These are phyloP conservation scores for Huntiella decipiens DNA, from an alignment of 2,329 filamentous ascomycete genomes.

Conservation along the genomic window DNA sequence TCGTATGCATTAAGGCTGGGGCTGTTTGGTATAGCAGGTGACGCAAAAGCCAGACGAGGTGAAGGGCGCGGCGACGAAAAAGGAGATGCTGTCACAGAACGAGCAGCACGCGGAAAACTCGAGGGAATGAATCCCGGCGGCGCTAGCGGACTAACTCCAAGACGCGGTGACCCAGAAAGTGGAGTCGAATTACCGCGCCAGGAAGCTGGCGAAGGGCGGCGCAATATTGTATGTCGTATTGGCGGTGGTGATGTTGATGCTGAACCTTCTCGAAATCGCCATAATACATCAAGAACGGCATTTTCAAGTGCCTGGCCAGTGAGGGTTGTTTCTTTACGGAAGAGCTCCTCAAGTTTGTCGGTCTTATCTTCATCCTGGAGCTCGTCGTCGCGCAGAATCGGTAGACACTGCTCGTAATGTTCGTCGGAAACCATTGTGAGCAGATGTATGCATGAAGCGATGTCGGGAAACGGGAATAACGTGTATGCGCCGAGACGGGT, in stretches of 20 bases:
- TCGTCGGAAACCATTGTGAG: constrained; percentile 73
- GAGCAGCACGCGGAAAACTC: constrained; percentile 57
- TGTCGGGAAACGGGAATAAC: constrained; percentile 9
- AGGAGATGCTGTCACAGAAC: constrained; percentile 62
- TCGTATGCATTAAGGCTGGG: constrained; percentile 90
- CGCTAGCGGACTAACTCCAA: constrained; percentile 64
- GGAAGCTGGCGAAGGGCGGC: constrained; percentile 76
- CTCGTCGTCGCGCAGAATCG: constrained; percentile 61
- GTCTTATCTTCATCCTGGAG: constrained; percentile 92
- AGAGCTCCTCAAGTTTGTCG: constrained; percentile 70
- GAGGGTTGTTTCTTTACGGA: constrained; percentile 60
- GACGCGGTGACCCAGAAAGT: constrained; percentile 61
- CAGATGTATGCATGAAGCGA: constrained; percentile 4
- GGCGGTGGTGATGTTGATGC: constrained; percentile 60
- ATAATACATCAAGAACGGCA: constrained; percentile 74
- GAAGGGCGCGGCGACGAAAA: constrained; percentile 90
- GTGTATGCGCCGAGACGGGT: constrained; percentile 12
- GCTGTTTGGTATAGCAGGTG: constrained; percentile 80
- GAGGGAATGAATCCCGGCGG: constrained; percentile 69
- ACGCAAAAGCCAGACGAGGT: constrained; percentile 73
- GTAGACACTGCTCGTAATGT: constrained; percentile 78
- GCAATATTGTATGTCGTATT: constrained; percentile 73
- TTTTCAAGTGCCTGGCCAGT: constrained; percentile 68
- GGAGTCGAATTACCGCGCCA: constrained; percentile 79
- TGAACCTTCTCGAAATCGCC: constrained; percentile 57